A percentile compares a stretch with the other conserved stretches of the same genome.
phyloP scores from a whole-genome alignment of 345 rosid genomes.

The Geranium brycei region DNA sequence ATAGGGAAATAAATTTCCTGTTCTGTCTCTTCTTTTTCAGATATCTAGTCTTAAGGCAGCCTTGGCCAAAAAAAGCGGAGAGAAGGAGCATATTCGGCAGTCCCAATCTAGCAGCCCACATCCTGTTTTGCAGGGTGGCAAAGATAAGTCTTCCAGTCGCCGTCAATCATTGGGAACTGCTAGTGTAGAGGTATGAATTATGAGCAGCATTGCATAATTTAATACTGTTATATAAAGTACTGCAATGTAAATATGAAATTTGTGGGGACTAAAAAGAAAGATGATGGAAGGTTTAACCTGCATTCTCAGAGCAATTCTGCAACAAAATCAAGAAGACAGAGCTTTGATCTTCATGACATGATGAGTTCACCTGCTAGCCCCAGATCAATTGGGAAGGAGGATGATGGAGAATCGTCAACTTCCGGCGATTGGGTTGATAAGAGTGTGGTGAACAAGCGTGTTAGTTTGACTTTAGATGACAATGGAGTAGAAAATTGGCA shows the following conservation, averaged over 20 bases:
- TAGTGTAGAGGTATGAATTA: constrained; percentile 1
- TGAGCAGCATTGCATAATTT: background rate
- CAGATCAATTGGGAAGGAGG: constrained; percentile 28
- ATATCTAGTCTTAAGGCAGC: constrained; percentile 65
- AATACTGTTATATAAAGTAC: background rate
- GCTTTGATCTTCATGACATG: constrained; percentile 57
- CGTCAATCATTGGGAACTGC: constrained; percentile 43
- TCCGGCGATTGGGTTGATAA: constrained; percentile 70
- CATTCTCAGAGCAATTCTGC: constrained; percentile 27
- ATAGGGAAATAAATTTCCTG: background rate
- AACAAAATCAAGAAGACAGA: constrained; percentile 41
- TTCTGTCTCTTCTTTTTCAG: constrained; percentile 20
- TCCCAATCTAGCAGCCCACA: constrained; percentile 33
- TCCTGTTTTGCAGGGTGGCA: constrained; percentile 31
- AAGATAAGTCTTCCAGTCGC: constrained; percentile 21
- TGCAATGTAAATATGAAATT: background rate
- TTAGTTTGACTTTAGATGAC: constrained; percentile 26
- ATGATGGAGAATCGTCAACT: constrained; percentile 34
- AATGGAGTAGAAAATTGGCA: constrained; percentile 21
- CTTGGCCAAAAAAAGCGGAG: constrained; percentile 48
- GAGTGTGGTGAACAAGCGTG: constrained; percentile 44
- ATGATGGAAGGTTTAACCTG: constrained; percentile 3
- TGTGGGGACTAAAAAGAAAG: background rate
- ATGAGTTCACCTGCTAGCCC: constrained; percentile 44
- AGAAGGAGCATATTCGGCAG: constrained; percentile 24